Percentiles rank a stretch among this genome's conserved stretches.
These are phyloP conservation scores for Pseudocercospora fijiensis DNA, from an alignment of 2,329 filamentous ascomycete genomes.

Conservation along the genomic window DNA sequence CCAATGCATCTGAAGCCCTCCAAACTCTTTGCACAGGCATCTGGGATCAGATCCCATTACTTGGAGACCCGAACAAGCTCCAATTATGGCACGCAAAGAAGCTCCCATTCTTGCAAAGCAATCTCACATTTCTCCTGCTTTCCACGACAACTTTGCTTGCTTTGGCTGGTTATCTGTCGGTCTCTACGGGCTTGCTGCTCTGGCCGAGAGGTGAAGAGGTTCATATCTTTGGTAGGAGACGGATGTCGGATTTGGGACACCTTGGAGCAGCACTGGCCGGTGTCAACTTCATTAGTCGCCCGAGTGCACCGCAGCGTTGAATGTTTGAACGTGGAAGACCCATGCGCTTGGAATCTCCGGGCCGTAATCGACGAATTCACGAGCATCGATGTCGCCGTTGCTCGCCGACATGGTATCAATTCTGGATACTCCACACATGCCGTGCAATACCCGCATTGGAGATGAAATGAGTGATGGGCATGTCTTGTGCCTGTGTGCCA, in stretches of 20 bases:
- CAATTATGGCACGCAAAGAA: conserved; percentile 19
- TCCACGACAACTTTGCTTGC: conserved; percentile 23
- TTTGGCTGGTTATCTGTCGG: conserved; percentile 23
- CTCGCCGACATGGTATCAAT: neutral
- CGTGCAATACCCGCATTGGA: neutral
- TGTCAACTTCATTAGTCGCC: conserved; percentile 27
- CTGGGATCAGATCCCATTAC: conserved; percentile 28
- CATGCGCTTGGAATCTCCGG: neutral
- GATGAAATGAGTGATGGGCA: too few relatives aligned
- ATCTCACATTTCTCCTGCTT: conserved; percentile 26
- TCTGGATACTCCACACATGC: neutral
- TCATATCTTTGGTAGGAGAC: conserved; percentile 39
- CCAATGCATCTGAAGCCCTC: conserved; percentile 15
- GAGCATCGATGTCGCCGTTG: neutral
- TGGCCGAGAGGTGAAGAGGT: conserved; percentile 38
- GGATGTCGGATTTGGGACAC: conserved; percentile 38
- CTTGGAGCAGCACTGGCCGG: conserved; percentile 39
- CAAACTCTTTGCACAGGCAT: conserved; percentile 19
- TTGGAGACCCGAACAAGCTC: conserved; percentile 19
- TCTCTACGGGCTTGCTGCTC: conserved; percentile 28
- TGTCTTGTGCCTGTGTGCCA: neutral
- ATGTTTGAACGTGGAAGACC: neutral
- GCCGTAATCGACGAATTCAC: neutral
- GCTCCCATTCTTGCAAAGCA: conserved; percentile 23
- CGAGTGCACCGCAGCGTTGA: conserved; percentile 13